Conservation (phyloP, 495 filamentous ascomycete species). For the Cenococcum geophilum region DNA sequence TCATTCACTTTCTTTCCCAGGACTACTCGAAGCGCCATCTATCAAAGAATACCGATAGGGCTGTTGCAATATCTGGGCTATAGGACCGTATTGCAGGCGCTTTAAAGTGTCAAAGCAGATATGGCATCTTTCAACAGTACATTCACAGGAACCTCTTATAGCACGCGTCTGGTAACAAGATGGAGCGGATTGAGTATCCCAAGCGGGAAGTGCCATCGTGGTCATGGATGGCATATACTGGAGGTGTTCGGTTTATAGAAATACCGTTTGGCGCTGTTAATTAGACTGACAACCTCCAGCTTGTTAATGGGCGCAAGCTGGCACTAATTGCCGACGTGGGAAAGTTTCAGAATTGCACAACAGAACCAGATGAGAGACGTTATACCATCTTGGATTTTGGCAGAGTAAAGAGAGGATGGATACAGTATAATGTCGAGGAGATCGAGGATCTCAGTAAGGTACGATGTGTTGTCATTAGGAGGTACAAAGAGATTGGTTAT, state of each 20-base stretch:
- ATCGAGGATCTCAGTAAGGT: neutral
- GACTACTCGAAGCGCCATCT: conserved; percentile 11
- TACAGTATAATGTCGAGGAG: conserved; percentile 1
- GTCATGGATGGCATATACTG: too few relatives aligned
- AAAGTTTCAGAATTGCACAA: neutral
- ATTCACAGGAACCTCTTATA: conserved; percentile 14
- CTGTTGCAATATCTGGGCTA: conserved; percentile 17
- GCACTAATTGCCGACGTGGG: conserved; percentile 1
- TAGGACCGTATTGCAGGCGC: conserved; percentile 11
- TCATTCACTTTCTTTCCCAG: too few relatives aligned
- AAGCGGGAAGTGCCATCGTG: conserved; percentile 5
- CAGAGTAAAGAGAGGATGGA: conserved; percentile 6
- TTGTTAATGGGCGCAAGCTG: neutral
- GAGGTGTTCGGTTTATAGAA: conserved; percentile 4
- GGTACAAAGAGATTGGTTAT: neutral
- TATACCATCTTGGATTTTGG: conserved; percentile 8
- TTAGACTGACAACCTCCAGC: conserved; percentile 1
- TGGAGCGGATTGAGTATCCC: conserved; percentile 7
- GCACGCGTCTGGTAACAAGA: conserved; percentile 4
- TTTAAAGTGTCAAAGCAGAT: too few relatives aligned
- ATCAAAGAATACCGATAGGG: conserved; percentile 8
- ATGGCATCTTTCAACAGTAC: conserved; percentile 1
- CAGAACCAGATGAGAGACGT: neutral
- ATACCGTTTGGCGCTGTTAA: neutral
- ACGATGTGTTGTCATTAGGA: conserved; percentile 3